phyloP scores from a whole-genome alignment of 2,329 filamentous ascomycete species.

The Verticillium zaregamsianum region DNA sequence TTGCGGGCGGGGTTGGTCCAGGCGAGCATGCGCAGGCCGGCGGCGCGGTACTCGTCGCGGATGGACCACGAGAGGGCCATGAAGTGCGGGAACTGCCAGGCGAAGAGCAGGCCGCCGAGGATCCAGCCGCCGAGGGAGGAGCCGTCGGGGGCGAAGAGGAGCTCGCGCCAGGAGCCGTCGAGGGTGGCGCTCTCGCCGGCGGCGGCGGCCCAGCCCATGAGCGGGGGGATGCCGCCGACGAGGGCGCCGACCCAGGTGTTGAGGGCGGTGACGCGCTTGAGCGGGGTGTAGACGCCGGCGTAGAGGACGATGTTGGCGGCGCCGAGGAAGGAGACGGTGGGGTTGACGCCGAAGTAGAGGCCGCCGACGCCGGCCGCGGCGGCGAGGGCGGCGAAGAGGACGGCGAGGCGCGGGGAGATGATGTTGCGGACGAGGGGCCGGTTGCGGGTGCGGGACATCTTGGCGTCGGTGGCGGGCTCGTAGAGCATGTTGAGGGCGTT shows the following conservation, averaged over 20 bases:
- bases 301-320: slow-evolving; percentile 84
- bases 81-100: slow-evolving; percentile 99
- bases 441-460: slow-evolving; percentile 91
- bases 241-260: slow-evolving; percentile 96
- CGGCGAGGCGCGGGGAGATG: slow-evolving; percentile 65
- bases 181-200: slow-evolving; percentile 80
- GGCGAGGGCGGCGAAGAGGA: slow-evolving; percentile 73
- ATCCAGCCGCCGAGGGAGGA: slow-evolving; percentile 79
- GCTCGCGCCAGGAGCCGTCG: slow-evolving; percentile 68
- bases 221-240: slow-evolving; percentile 86
- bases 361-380: slow-evolving; percentile 65
- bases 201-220: slow-evolving; percentile 98
- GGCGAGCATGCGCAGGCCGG: slow-evolving; percentile 67
- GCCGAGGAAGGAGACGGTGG: slow-evolving; percentile 83
- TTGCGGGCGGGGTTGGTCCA: slow-evolving; percentile 88
- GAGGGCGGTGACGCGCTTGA: slow-evolving; percentile 79
- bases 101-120: slow-evolving; percentile 76
- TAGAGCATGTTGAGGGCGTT: slow-evolving; percentile 98
- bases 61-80: slow-evolving; percentile 90
- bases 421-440: slow-evolving; percentile 81
- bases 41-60: slow-evolving; percentile 78
- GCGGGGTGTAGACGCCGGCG: slow-evolving; percentile 84
- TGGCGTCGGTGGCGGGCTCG: slow-evolving; percentile 82
- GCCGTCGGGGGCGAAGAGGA: slow-evolving; percentile 63
- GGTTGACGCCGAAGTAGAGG: slow-evolving; percentile 88